Evolutionary conservation across 805 yeast species (phyloP).

Genomic region (Peterozyma toletana): DNA sequence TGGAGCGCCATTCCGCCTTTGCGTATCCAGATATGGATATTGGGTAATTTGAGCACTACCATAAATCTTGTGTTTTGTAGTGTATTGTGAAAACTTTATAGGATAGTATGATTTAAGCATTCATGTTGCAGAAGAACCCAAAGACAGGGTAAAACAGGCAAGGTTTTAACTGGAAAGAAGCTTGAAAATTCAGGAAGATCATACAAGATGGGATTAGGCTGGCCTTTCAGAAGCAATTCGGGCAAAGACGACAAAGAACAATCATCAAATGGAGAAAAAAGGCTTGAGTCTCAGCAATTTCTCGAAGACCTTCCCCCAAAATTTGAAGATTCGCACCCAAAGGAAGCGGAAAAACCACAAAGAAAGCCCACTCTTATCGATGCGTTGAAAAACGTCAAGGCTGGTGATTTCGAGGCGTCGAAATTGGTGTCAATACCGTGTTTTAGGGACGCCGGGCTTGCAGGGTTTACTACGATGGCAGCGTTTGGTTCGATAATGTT

Average conservation of each 20-base stretch:
- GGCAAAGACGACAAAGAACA: constrained; percentile 1
- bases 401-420: constrained; percentile 44
- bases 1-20: no score
- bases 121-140: no score
- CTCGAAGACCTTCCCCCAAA: constrained; percentile 49
- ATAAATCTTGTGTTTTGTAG: no score
- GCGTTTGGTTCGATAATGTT: constrained; percentile 64
- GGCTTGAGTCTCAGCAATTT: constrained; percentile 20
- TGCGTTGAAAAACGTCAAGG: constrained; percentile 35
- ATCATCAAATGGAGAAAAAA: not conserved
- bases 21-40: no score
- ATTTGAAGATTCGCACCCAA: constrained; percentile 20
- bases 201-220: not conserved
- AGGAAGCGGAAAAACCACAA: constrained; percentile 11
- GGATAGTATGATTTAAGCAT: no score
- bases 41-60: no score
- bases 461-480: constrained; percentile 69
- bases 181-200: no score
- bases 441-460: constrained; percentile 69
- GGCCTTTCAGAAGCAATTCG: constrained; percentile 2
- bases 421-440: constrained; percentile 61
- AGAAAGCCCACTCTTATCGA: constrained; percentile 21
- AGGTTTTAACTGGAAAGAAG: not conserved
- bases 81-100: no score
- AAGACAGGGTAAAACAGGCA: not conserved